Evolutionary conservation across 2,329 filamentous ascomycete species (phyloP).

Genomic region (Lithohypha guttulata): DNA sequence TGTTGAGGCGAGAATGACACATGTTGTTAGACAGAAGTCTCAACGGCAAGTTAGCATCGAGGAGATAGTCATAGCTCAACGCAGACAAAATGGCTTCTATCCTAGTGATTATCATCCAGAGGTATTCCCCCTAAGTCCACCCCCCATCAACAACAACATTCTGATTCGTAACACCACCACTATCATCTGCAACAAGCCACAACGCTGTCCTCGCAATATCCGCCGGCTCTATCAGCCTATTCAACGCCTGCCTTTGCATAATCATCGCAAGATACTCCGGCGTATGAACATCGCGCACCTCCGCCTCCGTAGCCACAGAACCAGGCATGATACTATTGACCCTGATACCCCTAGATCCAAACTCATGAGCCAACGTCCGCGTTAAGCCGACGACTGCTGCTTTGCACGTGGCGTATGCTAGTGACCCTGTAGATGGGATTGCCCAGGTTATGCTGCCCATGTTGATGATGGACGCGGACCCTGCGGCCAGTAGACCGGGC

Average conservation of each 20-base stretch:
- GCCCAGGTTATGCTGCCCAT: conserved; percentile 33
- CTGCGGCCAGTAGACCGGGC: conserved; percentile 26
- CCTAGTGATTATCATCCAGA: too few relatives aligned
- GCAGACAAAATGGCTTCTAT: too few relatives aligned
- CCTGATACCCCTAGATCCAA: conserved; percentile 25
- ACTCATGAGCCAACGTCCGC: conserved; percentile 29
- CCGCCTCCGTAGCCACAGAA: conserved; percentile 38
- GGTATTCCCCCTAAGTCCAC: too few relatives aligned
- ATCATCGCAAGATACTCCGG: conserved; percentile 29
- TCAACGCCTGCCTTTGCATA: conserved; percentile 30
- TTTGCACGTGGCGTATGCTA: conserved; percentile 35
- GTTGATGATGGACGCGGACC: conserved; percentile 30
- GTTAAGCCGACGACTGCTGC: conserved; percentile 36
- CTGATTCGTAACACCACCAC: conserved; percentile 43
- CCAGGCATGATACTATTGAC: conserved; percentile 33
- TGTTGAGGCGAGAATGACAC: too few relatives aligned
- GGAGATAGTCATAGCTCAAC: too few relatives aligned
- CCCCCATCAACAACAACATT: conserved; percentile 45
- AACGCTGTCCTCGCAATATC: conserved; percentile 42
- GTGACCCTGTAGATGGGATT: conserved; percentile 26
- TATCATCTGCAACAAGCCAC: conserved; percentile 39
- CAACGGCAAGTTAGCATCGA: too few relatives aligned
- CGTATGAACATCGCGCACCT: conserved; percentile 30
- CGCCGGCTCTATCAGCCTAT: conserved; percentile 39
- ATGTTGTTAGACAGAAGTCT: too few relatives aligned